A percentile compares a stretch with the other conserved stretches of the same genome.
Evolutionary conservation across 768 basidiomycete species (phyloP).

Genomic region (Auriscalpium orientale): DNA sequence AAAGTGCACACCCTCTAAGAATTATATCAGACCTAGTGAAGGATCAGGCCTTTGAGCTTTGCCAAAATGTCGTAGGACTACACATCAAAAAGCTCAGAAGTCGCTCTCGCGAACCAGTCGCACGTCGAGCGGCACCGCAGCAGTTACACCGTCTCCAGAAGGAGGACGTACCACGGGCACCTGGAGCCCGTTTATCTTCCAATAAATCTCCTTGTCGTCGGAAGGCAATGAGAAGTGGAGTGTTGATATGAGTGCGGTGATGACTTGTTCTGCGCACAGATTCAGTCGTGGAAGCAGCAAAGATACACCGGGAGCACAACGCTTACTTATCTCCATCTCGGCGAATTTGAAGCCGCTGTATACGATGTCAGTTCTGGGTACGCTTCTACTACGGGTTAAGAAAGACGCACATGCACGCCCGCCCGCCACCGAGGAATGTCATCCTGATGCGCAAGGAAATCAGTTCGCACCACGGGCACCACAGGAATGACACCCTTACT

Average conservation of each 20-base stretch:
- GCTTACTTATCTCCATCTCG: slow-evolving; percentile 9
- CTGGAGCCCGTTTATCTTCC: slow-evolving; percentile 29
- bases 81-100: slow-evolving; percentile 15
- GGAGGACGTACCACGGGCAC: slow-evolving; percentile 31
- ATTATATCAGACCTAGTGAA: too few relatives aligned
- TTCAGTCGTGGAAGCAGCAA: background rate
- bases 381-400: background rate
- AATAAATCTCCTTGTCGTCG: slow-evolving; percentile 27
- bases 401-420: slow-evolving; percentile 2
- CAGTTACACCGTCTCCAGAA: slow-evolving; percentile 24
- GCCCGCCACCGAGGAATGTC: slow-evolving; percentile 1
- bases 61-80: too few relatives aligned
- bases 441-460: background rate
- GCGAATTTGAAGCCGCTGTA: slow-evolving; percentile 6
- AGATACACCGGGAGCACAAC: slow-evolving; percentile 10
- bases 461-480: too few relatives aligned
- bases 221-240: slow-evolving; percentile 29
- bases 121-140: slow-evolving; percentile 27
- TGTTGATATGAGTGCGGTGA: slow-evolving; percentile 26
- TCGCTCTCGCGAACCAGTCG: slow-evolving; percentile 22
- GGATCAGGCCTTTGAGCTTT: too few relatives aligned
- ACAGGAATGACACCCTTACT: background rate
- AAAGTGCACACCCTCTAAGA: too few relatives aligned
- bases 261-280: slow-evolving; percentile 25
- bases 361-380: background rate